Percentiles rank a stretch among this genome's conserved stretches.
Conservation (phyloP, 441 rosid species). For the Dalechampia spathulata region DNA sequence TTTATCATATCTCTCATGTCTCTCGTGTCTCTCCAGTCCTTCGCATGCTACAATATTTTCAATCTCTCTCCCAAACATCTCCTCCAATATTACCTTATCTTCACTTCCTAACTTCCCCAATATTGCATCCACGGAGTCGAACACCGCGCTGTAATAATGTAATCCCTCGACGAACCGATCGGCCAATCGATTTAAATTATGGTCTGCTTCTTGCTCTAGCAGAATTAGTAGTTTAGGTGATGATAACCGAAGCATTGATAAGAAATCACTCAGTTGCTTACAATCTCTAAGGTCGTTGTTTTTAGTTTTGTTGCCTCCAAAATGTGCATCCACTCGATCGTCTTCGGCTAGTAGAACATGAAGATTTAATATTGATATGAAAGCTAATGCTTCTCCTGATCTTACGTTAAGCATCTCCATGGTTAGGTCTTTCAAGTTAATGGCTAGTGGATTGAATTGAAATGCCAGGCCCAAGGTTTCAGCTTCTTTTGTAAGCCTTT, state of each 20-base stretch:
- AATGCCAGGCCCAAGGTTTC: conserved; percentile 28
- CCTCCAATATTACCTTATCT: conserved; percentile 33
- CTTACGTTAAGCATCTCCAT: conserved; percentile 24
- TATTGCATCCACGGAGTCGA: conserved; percentile 31
- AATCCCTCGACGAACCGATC: conserved; percentile 40
- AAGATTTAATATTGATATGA: conserved; percentile 36
- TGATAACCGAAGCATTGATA: conserved; percentile 20
- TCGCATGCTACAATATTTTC: conserved; percentile 44
- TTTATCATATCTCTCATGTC: conserved; percentile 35
- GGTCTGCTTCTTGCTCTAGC: conserved; percentile 44
- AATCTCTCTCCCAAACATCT: conserved; percentile 43
- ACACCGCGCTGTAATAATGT: conserved; percentile 43
- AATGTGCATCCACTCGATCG: conserved; percentile 39
- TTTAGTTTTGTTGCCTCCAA: conserved; percentile 24
- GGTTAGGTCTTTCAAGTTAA: conserved; percentile 24
- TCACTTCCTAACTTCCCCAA: conserved; percentile 9
- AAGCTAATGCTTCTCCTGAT: conserved; percentile 36
- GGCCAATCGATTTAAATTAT: conserved; percentile 24
- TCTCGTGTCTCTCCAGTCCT: conserved; percentile 40
- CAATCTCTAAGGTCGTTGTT: conserved; percentile 22
- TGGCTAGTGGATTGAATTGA: conserved; percentile 32
- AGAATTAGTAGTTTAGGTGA: conserved; percentile 30
- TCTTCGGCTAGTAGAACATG: conserved; percentile 40
- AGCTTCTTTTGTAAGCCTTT: conserved; percentile 36
- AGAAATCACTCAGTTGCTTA: conserved; percentile 28